phyloP scores from a whole-genome alignment of 352 stramenopile species.

The Pythium dissotocum region DNA sequence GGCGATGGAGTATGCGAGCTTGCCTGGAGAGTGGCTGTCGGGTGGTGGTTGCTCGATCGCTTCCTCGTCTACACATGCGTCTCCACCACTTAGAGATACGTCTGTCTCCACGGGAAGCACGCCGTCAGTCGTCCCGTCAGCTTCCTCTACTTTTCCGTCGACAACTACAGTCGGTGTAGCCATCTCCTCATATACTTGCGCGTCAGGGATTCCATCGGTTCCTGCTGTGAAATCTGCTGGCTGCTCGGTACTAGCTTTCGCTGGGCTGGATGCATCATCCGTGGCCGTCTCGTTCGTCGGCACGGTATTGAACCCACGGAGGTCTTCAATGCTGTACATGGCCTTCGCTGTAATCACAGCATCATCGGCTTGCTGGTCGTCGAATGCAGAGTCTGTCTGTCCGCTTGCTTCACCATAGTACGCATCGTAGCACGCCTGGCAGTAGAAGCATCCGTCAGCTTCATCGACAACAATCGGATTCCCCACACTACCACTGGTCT shows the following conservation, averaged over 20 bases:
- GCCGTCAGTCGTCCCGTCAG: too few relatives aligned
- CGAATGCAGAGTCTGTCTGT: background rate
- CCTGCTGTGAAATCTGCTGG: too few relatives aligned
- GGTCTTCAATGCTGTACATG: background rate
- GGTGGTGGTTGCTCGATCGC: background rate
- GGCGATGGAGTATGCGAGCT: slow-evolving; percentile 15
- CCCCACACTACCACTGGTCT: slow-evolving; percentile 1
- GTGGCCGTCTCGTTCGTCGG: too few relatives aligned
- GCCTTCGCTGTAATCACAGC: background rate
- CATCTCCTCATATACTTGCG: too few relatives aligned
- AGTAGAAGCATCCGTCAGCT: slow-evolving; percentile 71
- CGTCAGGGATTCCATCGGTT: too few relatives aligned
- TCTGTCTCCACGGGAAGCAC: too few relatives aligned
- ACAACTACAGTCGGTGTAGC: too few relatives aligned
- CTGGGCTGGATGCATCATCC: too few relatives aligned
- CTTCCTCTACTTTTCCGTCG: too few relatives aligned
- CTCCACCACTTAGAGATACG: too few relatives aligned
- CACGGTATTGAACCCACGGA: too few relatives aligned
- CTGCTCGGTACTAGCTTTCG: too few relatives aligned
- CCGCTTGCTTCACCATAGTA: slow-evolving; percentile 43
- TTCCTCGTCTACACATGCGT: background rate
- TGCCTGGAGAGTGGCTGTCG: background rate
- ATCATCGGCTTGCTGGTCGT: background rate
- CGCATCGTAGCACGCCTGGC: slow-evolving; percentile 58
- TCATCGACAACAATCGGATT: slow-evolving; percentile 53